phyloP scores from a whole-genome alignment of 371 early-diverging fungal species.

The Mucor velutinosus region DNA sequence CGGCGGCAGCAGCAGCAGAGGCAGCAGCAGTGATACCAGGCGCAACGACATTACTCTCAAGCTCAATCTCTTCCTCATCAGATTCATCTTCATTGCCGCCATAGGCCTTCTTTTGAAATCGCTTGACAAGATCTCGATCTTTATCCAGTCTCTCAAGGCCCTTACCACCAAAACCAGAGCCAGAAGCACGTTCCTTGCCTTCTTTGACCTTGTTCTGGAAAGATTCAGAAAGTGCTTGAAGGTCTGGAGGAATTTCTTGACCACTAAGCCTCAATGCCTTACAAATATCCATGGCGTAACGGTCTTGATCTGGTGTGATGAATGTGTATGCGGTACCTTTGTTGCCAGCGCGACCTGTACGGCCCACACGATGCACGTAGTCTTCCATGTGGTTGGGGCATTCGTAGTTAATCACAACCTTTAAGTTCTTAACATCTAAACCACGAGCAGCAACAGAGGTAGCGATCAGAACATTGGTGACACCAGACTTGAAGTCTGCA shows the following conservation, averaged over 20 bases:
- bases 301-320: constrained; percentile 91
- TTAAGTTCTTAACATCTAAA: constrained; percentile 96
- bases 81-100: constrained; percentile 75
- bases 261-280: constrained; percentile 86
- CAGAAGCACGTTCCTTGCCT: constrained; percentile 81
- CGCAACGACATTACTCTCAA: constrained; percentile 36
- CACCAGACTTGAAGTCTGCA: constrained; percentile 90
- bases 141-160: constrained; percentile 94
- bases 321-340: constrained; percentile 97
- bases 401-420: constrained; percentile 97
- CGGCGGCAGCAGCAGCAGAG: constrained; percentile 47
- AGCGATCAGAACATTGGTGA: constrained; percentile 90
- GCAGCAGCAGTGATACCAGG: constrained; percentile 40
- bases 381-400: constrained; percentile 99
- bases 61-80: constrained; percentile 73
- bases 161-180: constrained; percentile 97
- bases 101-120: constrained; percentile 88
- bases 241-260: constrained; percentile 71
- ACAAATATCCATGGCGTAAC: constrained; percentile 92
- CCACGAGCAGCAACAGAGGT: constrained; percentile 99
- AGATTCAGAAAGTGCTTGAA: constrained; percentile 78
- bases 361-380: constrained; percentile 98
- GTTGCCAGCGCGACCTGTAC: constrained; percentile 98
- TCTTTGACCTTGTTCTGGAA: constrained; percentile 89
- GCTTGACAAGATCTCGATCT: constrained; percentile 89